Percentiles rank a stretch among this genome's conserved stretches.
Conservation (phyloP, 208 protist genomes). For the Wallacemonas sp. region DNA sequence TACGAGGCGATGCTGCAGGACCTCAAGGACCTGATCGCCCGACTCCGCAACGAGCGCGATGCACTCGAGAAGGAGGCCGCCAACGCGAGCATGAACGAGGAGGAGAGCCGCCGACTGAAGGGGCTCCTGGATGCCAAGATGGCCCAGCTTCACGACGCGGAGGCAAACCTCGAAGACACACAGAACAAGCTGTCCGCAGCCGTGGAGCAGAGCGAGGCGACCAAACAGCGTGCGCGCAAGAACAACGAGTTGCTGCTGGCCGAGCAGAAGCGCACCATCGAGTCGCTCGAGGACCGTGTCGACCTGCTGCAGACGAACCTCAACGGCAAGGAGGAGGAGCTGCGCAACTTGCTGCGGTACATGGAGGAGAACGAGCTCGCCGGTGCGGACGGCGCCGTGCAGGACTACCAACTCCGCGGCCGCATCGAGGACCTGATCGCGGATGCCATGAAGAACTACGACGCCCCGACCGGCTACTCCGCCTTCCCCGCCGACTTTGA, state of each 20-base stretch:
- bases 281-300: conserved; percentile 36
- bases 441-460: conserved; percentile 36
- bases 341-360: conserved; percentile 41
- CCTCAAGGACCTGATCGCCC: conserved; percentile 48
- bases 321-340: conserved; percentile 50
- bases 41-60: conserved; percentile 49
- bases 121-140: conserved; percentile 37
- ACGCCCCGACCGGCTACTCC: conserved; percentile 40
- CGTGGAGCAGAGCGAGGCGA: conserved; percentile 29
- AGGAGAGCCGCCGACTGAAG: conserved; percentile 43
- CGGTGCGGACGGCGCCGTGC: conserved; percentile 23
- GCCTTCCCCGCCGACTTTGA: conserved; percentile 64
- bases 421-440: conserved; percentile 63
- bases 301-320: conserved; percentile 35
- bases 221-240: conserved; percentile 42
- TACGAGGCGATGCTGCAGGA: conserved; percentile 43
- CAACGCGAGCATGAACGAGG: conserved; percentile 26
- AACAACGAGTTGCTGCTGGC: conserved; percentile 50
- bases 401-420: conserved; percentile 40
- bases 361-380: conserved; percentile 38
- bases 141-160: conserved; percentile 38
- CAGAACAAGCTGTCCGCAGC: conserved; percentile 32
- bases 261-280: conserved; percentile 49
- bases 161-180: conserved; percentile 30
- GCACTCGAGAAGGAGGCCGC: conserved; percentile 39